These are phyloP conservation scores for Penicillium palitans DNA, from an alignment of 2,329 filamentous ascomycete genomes.

Conservation along the genomic window DNA sequence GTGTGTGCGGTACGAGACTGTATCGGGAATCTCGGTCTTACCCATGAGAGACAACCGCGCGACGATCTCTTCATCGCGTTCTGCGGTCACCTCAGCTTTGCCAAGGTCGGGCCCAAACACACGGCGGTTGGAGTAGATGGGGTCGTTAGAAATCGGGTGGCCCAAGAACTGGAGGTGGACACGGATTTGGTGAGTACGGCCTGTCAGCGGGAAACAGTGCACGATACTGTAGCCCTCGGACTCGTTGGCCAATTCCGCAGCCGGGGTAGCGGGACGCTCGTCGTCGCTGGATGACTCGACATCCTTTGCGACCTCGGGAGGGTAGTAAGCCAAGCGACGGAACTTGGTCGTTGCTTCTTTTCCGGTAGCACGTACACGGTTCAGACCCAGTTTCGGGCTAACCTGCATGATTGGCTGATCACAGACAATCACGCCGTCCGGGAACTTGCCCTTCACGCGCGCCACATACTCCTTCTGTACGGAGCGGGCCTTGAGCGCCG, in stretches of 20 bases:
- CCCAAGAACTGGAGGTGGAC: conserved; percentile 94
- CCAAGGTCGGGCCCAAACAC: conserved; percentile 87
- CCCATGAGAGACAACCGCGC: conserved; percentile 84
- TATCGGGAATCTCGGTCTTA: conserved; percentile 87
- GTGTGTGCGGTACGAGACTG: conserved; percentile 75
- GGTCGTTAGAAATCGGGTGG: conserved; percentile 94
- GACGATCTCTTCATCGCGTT: conserved; percentile 88
- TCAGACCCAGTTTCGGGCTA: conserved; percentile 90
- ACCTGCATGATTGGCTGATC: conserved; percentile 92
- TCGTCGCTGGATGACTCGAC: conserved; percentile 23
- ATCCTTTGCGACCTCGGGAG: conserved; percentile 42
- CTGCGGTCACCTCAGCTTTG: conserved; percentile 62
- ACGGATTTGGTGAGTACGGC: conserved; percentile 89
- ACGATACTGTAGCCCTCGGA: conserved; percentile 86
- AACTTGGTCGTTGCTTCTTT: conserved; percentile 91
- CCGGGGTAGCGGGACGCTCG: conserved; percentile 33
- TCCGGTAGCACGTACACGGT: conserved; percentile 89
- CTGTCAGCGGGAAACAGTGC: conserved; percentile 87
- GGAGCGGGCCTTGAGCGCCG: conserved; percentile 74
- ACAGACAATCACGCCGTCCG: conserved; percentile 85
- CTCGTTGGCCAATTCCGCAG: conserved; percentile 42
- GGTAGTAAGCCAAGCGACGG: conserved; percentile 88
- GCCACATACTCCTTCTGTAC: conserved; percentile 96
- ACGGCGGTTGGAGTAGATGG: conserved; percentile 91
- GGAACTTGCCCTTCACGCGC: conserved; percentile 86